Base-by-base conservation (phyloP, 106 monocot genomes). In the Vanilla planifolia region DNA sequence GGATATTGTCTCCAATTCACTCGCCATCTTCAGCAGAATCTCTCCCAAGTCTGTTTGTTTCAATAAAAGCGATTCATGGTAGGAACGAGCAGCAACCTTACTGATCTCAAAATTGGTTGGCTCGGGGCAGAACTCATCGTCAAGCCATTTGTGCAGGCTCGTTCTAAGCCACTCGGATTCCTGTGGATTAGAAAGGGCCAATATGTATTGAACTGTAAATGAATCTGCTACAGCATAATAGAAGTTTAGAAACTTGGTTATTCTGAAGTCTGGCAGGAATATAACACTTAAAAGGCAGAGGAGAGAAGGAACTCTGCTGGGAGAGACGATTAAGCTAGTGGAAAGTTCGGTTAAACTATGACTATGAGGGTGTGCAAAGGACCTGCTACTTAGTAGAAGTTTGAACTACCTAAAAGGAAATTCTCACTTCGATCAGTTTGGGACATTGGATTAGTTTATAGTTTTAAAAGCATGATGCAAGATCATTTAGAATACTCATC, bases 151-250 rank as follows among this genome's bases (percentile, higher is more conserved):
- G 80, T 84, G 86, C 28, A 96, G 65, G 15, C 69, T 55, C 34
- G 63, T 80, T 70, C 90, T 81, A 25, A 90, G 77, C 95, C 90
- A 96, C 59, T 96, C 90, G 0, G 95, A 86, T 77, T 96, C 90
- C 90, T 95, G 73, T 46, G 66, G 22, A 47, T 48, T 14, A 25
- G 9, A 32, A 26, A n/a, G 32, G 15, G 44, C 16, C 16, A 45
- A n/a, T n/a, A n/a, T n/a, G n/a, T n/a, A 19, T 45, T 45, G 19
- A 45, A 40, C 7, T 40, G 39, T 40, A 42, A 16, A 14, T 42
- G 42, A 0, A 14, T 42, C 16, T 11, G 42, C 16, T 42, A 14
- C 15, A 42, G 42, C n/a, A n/a, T n/a, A n/a, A n/a, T n/a, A n/a
- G n/a, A n/a, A n/a, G n/a, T n/a, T n/a, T n/a, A n/a, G n/a, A n/a